Base-by-base conservation (phyloP, 345 rosid species). In the Nasturtium officinale region DNA sequence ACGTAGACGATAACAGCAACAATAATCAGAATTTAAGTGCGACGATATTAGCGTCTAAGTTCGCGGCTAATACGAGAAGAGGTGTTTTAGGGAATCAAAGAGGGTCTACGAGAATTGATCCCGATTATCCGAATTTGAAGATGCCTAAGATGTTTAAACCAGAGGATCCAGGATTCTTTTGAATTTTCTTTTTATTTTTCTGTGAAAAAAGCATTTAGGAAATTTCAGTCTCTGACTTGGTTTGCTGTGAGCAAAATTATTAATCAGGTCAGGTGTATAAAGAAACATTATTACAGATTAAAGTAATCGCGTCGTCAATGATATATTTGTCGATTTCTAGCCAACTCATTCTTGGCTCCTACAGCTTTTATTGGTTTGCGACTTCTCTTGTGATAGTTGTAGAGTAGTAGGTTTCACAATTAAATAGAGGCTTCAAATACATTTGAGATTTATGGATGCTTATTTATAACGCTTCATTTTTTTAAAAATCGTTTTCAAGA, bases 81-180 rank as follows among this genome's bases (percentile, higher is more conserved):
- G 87, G 86, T 28, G 80, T 66, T 17, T 71, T 70, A 50, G 72
- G 80, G 38, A 65, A 48, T 58, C 80, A 77, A 13, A 85, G 82
- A 77, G 78, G 83, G 15, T 16, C 77, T 23, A 43, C 69, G 5
- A 77, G 69, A 26, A 66, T 83, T 37, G 80, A 80, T 51, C 84
- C 80, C 47, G 85, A 85, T 55, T 89, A 81, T 28, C 78, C 87
- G 0, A 58, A 78, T 43, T 80, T 92, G 66, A 88, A 92, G 73
- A 87, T 92, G 96, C 94, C 98, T 33, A 89, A 92, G 76, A 69
- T 90, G 85, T 88, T 88, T 71, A 88, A 92, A 78, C 98, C 96
- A 4, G 77, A 80, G 46, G 95, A 88, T 62, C 93, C 92, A 26
- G 89, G 90, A 83, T 92, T 92, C 78, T 80, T 67, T 55, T 77